phyloP scores from a whole-genome alignment of 2,329 filamentous ascomycete species.

The Penicillium concentricum region DNA sequence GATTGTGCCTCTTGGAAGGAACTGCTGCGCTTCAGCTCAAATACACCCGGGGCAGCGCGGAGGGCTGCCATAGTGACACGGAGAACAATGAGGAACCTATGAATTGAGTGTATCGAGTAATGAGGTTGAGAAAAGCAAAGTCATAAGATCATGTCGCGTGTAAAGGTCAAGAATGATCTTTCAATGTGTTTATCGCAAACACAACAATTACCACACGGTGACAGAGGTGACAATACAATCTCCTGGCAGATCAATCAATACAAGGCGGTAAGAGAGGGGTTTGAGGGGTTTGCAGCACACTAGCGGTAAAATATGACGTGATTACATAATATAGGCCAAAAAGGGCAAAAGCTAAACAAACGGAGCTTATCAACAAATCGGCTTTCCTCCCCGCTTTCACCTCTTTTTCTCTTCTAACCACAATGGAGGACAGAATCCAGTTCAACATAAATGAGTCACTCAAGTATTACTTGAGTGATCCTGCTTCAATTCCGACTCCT shows the following conservation, averaged over 20 bases:
- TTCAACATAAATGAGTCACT: conserved; percentile 97
- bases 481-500: conserved; percentile 74
- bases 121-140: background rate
- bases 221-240: background rate
- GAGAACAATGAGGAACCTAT: background rate
- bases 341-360: conserved; percentile 33
- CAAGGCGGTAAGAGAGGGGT: conserved; percentile 8
- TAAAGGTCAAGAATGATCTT: background rate
- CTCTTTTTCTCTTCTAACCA: conserved; percentile 30
- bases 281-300: background rate
- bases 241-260: background rate
- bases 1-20: conserved; percentile 13
- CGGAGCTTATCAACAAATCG: conserved; percentile 20
- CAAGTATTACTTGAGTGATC: conserved; percentile 95
- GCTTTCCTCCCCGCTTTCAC: conserved; percentile 17
- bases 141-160: background rate
- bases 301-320: background rate
- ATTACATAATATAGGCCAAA: conserved; percentile 10
- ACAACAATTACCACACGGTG: conserved; percentile 3
- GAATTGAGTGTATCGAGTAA: background rate
- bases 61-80: conserved; percentile 27
- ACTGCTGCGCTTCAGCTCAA: conserved; percentile 25
- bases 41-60: conserved; percentile 24
- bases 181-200: conserved; percentile 2
- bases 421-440: conserved; percentile 64